These are phyloP conservation scores for Aspergillus proliferans DNA, from an alignment of 2,329 filamentous ascomycete genomes.

Conservation along the genomic window DNA sequence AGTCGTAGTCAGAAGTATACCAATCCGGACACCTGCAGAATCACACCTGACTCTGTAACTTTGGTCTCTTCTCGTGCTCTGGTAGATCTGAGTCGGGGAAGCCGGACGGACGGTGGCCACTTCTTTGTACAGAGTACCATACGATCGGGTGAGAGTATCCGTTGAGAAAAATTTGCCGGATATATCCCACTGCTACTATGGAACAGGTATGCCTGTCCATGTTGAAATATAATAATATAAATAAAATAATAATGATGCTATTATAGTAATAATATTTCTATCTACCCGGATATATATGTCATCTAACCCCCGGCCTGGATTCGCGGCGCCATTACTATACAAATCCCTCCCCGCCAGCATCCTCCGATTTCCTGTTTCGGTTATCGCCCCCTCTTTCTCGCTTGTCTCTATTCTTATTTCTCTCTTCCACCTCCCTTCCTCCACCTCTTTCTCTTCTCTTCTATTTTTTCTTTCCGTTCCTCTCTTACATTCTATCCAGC, in stretches of 20 bases:
- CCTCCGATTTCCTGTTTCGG: slow-evolving; percentile 14
- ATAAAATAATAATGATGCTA: neutral
- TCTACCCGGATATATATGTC: neutral
- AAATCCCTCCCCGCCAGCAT: slow-evolving; percentile 2
- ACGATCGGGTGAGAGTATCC: neutral
- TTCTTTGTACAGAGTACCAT: neutral
- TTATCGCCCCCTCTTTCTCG: slow-evolving; percentile 11
- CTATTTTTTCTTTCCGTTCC: slow-evolving; percentile 13
- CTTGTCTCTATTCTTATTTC: slow-evolving; percentile 14
- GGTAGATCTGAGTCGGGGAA: neutral
- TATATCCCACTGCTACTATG: neutral
- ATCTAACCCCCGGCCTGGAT: neutral
- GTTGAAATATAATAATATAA: neutral
- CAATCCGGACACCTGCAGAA: neutral
- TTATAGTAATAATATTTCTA: neutral
- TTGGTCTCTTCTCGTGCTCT: neutral
- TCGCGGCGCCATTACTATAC: no score
- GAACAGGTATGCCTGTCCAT: no score
- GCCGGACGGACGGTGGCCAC: neutral
- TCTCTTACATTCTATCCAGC: slow-evolving; percentile 9
- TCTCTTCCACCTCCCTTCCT: slow-evolving; percentile 4
- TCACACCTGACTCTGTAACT: neutral
- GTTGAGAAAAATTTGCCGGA: slow-evolving; percentile 4
- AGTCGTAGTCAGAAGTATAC: neutral
- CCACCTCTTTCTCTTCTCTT: slow-evolving; percentile 6